Evolutionary conservation across 441 rosid species (phyloP), one percentile per base, ranked within the genome.

Genomic region (Croton laevigatus): DNA sequence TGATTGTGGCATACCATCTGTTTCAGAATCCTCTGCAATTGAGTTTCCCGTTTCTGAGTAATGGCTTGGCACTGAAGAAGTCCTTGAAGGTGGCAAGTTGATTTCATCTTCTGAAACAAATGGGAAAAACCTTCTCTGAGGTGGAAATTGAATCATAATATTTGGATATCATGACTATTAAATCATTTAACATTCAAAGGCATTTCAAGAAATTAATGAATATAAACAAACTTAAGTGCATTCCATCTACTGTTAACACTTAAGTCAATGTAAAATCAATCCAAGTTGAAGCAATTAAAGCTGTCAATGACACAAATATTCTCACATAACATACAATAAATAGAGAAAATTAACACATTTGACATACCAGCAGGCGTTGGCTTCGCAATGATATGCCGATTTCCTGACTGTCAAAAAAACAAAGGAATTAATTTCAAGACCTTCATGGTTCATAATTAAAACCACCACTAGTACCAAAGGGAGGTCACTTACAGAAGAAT

Each of bases 321-420:
- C 38, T 22, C 37, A 44, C 27, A 40, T 17, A 62, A 37, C 55
- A 4, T 27, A n/a, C 5, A 66, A 52, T 2, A 3, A 2, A 16
- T 42, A 16, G 45, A 3, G 45, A 57, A 45, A 7, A 22, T 10
- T 61, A 67, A 63, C 36, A n/a, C 72, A 27, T 27, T 27, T 27
- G 32, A 27, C 32, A 5, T 81, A 88, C 93, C 93, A 13, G 36
- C 72, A 7, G 91, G 94, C 27, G 97, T 90, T 59, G 92, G 95
- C 71, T 88, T 91, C 48, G 97, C 95, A 59, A 87, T 79, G 54
- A 92, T 85, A 49, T 79, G 87, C 9, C 76, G 75, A 71, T 72
- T 71, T 80, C 85, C 90, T 66, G 83, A 84, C 94, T 89, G 89
- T 73, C 68, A 45, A 59, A 76, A 73, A 72, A 76, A 44, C 59